phyloP scores from a whole-genome alignment of 352 stramenopile genomes.

The Globisporangium carolinianum region DNA sequence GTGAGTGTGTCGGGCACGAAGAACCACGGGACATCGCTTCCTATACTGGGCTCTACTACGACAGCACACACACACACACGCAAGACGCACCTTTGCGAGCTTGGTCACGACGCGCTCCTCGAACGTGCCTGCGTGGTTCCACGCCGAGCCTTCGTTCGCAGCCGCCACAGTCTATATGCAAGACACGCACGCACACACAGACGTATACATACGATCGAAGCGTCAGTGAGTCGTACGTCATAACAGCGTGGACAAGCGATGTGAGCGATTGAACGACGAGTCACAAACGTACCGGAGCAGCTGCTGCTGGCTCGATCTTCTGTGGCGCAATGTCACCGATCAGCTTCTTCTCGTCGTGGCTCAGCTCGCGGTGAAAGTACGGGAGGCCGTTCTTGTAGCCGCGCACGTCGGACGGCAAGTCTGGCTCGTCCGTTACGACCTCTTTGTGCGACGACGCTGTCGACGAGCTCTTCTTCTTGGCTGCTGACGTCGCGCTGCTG shows the following conservation, averaged over 20 bases:
- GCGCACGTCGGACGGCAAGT: slow-evolving; percentile 48
- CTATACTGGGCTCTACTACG: too few relatives aligned
- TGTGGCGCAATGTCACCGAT: slow-evolving; percentile 94
- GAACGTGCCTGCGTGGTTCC: slow-evolving; percentile 91
- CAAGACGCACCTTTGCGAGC: slow-evolving; percentile 52
- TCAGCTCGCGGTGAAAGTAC: slow-evolving; percentile 98
- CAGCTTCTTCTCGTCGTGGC: slow-evolving; percentile 92
- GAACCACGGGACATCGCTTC: too few relatives aligned
- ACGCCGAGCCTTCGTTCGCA: slow-evolving; percentile 79
- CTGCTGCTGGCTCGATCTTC: slow-evolving; percentile 55
- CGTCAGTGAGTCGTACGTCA: too few relatives aligned
- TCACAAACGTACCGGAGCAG: slow-evolving; percentile 13
- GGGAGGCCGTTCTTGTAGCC: slow-evolving; percentile 83
- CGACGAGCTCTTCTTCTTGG: slow-evolving; percentile 2
- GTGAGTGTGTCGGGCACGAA: too few relatives aligned
- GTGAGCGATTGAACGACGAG: background rate
- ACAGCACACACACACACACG: background rate
- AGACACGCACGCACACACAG: background rate
- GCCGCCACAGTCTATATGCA: slow-evolving; percentile 12
- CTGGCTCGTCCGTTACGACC: slow-evolving; percentile 60
- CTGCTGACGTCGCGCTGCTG: background rate
- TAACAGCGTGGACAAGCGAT: too few relatives aligned
- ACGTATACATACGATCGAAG: background rate
- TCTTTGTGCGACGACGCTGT: slow-evolving; percentile 24
- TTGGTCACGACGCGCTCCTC: slow-evolving; percentile 86